Conservation (phyloP, 345 rosid genomes). For the Kandelia obovata region DNA sequence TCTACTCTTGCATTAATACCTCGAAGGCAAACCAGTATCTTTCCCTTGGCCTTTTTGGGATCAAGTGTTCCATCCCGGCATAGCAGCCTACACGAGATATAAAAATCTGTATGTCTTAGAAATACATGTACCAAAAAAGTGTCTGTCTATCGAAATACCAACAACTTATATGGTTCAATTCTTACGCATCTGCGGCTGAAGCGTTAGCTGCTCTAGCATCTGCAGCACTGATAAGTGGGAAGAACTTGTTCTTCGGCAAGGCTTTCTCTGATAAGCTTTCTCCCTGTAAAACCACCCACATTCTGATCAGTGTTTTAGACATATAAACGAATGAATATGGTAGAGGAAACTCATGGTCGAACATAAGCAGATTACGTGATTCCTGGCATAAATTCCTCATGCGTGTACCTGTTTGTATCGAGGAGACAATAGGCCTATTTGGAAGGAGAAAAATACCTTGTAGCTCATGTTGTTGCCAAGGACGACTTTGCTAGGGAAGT, state of each 20-base stretch:
- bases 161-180: not conserved
- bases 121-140: too few species aligned
- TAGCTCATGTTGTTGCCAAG: slow-evolving; percentile 50
- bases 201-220: slow-evolving; percentile 52
- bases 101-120: too few species aligned
- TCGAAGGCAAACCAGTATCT: slow-evolving; percentile 27
- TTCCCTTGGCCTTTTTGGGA: slow-evolving; percentile 22
- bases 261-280: slow-evolving; percentile 55
- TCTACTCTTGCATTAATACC: slow-evolving; percentile 25
- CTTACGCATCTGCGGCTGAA: slow-evolving; percentile 56
- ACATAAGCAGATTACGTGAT: not conserved
- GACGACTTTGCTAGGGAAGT: slow-evolving; percentile 59
- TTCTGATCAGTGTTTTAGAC: not conserved
- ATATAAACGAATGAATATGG: not conserved
- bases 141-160: not conserved
- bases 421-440: not conserved
- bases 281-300: slow-evolving; percentile 45
- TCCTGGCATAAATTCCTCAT: too few species aligned
- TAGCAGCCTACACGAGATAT: slow-evolving; percentile 6
- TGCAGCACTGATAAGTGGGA: slow-evolving; percentile 53
- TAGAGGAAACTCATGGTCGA: not conserved
- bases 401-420: not conserved
- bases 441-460: slow-evolving; percentile 42
- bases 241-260: slow-evolving; percentile 44
- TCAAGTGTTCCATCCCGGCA: slow-evolving; percentile 20